Conservation (phyloP, 345 rosid species). For the Rhodamnia argentea region DNA sequence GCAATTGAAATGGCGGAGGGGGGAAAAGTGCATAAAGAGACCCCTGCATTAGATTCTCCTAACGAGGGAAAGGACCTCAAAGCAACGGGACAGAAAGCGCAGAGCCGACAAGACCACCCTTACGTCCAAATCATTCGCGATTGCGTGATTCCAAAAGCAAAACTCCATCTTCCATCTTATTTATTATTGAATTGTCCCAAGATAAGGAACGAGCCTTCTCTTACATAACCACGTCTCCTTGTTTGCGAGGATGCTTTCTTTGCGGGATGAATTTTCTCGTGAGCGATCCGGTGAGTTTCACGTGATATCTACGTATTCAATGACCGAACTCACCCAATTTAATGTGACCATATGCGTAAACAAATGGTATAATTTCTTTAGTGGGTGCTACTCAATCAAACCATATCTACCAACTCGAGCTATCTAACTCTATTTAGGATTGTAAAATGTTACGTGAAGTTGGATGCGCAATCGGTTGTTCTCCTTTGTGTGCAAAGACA, state of each 20-base stretch:
- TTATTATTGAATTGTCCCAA: neutral
- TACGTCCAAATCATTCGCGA: neutral
- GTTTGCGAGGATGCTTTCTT: neutral
- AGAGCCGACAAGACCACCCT: neutral
- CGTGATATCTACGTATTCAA: neutral
- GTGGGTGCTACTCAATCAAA: neutral
- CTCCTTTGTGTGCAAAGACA: neutral
- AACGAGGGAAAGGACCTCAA: neutral
- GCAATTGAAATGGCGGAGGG: neutral
- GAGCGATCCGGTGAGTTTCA: neutral
- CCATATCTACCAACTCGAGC: neutral
- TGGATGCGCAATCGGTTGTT: rapidly evolving
- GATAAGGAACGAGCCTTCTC: neutral
- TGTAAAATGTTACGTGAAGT: neutral
- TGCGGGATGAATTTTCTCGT: neutral
- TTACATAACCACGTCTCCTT: neutral
- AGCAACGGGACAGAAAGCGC: neutral
- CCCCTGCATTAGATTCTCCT: neutral
- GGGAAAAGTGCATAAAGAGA: neutral
- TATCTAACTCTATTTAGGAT: neutral
- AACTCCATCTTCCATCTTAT: neutral
- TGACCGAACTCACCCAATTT: no score
- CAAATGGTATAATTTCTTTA: neutral
- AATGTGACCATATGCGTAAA: no score
- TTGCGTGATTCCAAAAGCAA: neutral